These are phyloP conservation scores for Colletotrichum sansevieriae DNA, from an alignment of 2,329 filamentous ascomycete genomes.

Conservation along the genomic window DNA sequence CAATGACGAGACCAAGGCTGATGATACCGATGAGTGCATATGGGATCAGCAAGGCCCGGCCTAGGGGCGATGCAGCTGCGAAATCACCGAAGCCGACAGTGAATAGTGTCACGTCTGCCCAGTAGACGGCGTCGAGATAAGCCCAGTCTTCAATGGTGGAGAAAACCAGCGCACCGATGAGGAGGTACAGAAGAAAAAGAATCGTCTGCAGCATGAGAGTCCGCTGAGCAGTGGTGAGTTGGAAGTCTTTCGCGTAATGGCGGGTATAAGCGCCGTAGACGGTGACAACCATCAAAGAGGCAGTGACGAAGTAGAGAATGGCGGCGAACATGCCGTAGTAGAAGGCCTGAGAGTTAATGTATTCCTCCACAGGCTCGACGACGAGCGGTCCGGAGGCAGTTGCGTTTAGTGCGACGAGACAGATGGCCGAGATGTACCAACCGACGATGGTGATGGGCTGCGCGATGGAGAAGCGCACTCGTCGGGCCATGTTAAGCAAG, in stretches of 20 bases:
- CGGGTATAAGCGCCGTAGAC: slow-evolving; percentile 78
- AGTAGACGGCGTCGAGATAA: slow-evolving; percentile 84
- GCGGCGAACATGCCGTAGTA: slow-evolving; percentile 89
- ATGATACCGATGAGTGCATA: slow-evolving; percentile 88
- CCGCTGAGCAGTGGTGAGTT: slow-evolving; percentile 82
- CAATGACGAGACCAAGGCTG: slow-evolving; percentile 85
- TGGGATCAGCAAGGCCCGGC: slow-evolving; percentile 81
- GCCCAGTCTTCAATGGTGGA: slow-evolving; percentile 78
- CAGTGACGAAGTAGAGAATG: slow-evolving; percentile 82
- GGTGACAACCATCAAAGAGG: slow-evolving; percentile 81
- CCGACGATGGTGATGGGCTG: slow-evolving; percentile 86
- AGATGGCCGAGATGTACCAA: slow-evolving; percentile 77
- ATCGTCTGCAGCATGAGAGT: slow-evolving; percentile 94
- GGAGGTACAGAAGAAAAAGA: slow-evolving; percentile 84
- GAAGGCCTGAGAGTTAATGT: slow-evolving; percentile 83
- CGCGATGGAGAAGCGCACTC: slow-evolving; percentile 84
- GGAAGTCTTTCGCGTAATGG: slow-evolving; percentile 84
- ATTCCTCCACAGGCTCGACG: slow-evolving; percentile 58
- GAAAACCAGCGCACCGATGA: slow-evolving; percentile 82
- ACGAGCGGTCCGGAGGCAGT: slow-evolving; percentile 73
- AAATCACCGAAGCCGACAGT: slow-evolving; percentile 75
- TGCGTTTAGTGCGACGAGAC: slow-evolving; percentile 75
- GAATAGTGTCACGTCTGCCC: slow-evolving; percentile 79
- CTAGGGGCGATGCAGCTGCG: slow-evolving; percentile 62
- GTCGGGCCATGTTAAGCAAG: slow-evolving; percentile 86